Evolutionary conservation across 805 yeast species (phyloP).

Genomic region (Wickerhamomyces ciferrii): DNA sequence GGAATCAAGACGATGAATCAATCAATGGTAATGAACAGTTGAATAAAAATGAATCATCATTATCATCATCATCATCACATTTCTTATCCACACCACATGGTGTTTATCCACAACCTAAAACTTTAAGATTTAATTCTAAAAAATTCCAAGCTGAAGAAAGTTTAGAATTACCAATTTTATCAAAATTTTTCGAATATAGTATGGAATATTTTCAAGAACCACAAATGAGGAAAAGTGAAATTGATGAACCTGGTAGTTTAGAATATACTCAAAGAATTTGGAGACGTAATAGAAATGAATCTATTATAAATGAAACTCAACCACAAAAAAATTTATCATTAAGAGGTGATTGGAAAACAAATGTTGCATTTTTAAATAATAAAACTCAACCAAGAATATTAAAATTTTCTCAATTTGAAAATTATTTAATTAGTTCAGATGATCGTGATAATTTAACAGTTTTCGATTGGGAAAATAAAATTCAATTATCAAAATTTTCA

Average conservation of each 20-base stretch:
- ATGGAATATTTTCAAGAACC: conserved; percentile 95
- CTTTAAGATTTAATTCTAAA: conserved; percentile 43
- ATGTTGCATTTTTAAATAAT: conserved; percentile 55
- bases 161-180: conserved; percentile 43
- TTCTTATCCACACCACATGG: conserved; percentile 27
- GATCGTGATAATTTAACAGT: conserved; percentile 78
- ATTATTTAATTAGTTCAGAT: conserved; percentile 72
- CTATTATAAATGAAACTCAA: conserved; percentile 83
- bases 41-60: neutral
- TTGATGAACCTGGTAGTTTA: conserved; percentile 89
- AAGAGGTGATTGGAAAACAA: conserved; percentile 80
- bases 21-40: conserved; percentile 8
- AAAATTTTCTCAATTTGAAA: conserved; percentile 87
- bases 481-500: conserved; percentile 62
- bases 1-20: conserved; percentile 18
- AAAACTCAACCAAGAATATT: conserved; percentile 75
- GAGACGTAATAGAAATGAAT: conserved; percentile 87
- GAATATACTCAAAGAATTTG: conserved; percentile 78
- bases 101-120: conserved; percentile 45
- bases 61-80: neutral
- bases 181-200: conserved; percentile 68
- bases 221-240: conserved; percentile 78
- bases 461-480: conserved; percentile 78
- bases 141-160: conserved; percentile 16
- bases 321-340: conserved; percentile 80